Base-by-base conservation (phyloP, 2,329 filamentous ascomycete species). In the Penicillium sp. region DNA sequence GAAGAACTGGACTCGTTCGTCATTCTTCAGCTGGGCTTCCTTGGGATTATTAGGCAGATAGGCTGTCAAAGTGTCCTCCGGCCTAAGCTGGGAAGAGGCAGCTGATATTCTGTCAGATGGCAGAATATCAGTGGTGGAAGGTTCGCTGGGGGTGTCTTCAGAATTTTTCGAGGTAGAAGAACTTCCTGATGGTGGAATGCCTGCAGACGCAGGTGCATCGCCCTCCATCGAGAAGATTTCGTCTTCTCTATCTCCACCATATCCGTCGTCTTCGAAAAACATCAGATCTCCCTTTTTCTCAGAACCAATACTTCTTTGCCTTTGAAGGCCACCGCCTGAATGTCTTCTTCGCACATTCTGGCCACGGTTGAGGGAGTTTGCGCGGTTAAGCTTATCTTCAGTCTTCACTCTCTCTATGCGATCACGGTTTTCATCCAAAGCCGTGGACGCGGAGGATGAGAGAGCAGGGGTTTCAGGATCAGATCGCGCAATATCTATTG, bases 211-310 rank as follows among this genome's bases (percentile, higher is more conserved):
- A 11, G 59, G 60, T n/a, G 49, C 54, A 60, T 80, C 78, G 19
- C 85, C 82, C 65, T 90, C 88, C 86, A 90, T 90, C 2, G 82
- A 69, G 65, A 90, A 90, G 7, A 88, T 85, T 33, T 84, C 82
- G 63, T 90, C 88, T 59, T 88, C 89, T 63, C 87, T 86, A 74
- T 93, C 92, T 2, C 86, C 90, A 43, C 87, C 87, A 68, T 96
- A 93, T 22, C 93, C 91, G 27, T 93, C 91, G 65, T 96, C 90
- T 68, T 96, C 92, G 67, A 90, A 93, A 65, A 93, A 96, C 71
- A 96, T 88, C n/a, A 97, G 81, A 61, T 90, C 84, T n/a, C 91
- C 89, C 52, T 89, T 82, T 10, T 84, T 81, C 13, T 88, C 84
- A 19, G 82, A 83, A 47, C 83, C 81, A 7, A 96, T 88, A 61